Percentiles rank a stretch among this genome's conserved stretches.
Conservation (phyloP, 805 yeast species). For the Suhomyces tanzawaensis region DNA sequence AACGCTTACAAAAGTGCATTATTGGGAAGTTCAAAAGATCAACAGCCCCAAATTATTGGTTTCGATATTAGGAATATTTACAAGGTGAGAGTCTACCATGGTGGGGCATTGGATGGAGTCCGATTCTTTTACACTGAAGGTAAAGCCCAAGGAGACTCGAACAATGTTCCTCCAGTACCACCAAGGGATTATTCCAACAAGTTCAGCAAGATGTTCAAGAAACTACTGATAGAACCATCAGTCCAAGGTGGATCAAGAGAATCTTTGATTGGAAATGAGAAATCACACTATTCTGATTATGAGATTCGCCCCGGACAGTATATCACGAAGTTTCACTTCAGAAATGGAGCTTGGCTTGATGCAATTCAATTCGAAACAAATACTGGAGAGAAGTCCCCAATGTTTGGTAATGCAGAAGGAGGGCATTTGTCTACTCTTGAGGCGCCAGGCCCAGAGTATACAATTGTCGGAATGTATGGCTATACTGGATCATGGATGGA, state of each 20-base stretch:
- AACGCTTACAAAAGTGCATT: constrained; percentile 38
- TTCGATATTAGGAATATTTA: constrained; percentile 40
- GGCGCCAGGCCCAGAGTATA: constrained; percentile 58
- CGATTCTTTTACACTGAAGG: constrained; percentile 40
- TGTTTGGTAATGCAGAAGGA: constrained; percentile 71
- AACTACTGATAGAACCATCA: neutral
- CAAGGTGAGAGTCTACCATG: constrained; percentile 67
- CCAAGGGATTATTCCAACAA: constrained; percentile 37
- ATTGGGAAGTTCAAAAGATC: constrained; percentile 27
- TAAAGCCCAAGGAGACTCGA: neutral
- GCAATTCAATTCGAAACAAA: constrained; percentile 72
- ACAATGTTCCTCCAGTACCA: constrained; percentile 43
- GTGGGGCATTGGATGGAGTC: constrained; percentile 80
- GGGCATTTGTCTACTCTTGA: constrained; percentile 51
- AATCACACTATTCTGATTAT: constrained; percentile 53
- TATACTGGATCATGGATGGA: constrained; percentile 67
- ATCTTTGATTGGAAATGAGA: constrained; percentile 50
- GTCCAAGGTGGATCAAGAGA: constrained; percentile 1
- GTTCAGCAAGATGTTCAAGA: constrained; percentile 5
- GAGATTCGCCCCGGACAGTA: constrained; percentile 55
- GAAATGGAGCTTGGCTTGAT: constrained; percentile 89
- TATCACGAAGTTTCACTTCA: constrained; percentile 56
- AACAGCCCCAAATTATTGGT: constrained; percentile 20
- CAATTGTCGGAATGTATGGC: constrained; percentile 72
- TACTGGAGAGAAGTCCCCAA: constrained; percentile 49